Conservation (phyloP, 768 basidiomycete genomes). For the Trametopsis cervina region DNA sequence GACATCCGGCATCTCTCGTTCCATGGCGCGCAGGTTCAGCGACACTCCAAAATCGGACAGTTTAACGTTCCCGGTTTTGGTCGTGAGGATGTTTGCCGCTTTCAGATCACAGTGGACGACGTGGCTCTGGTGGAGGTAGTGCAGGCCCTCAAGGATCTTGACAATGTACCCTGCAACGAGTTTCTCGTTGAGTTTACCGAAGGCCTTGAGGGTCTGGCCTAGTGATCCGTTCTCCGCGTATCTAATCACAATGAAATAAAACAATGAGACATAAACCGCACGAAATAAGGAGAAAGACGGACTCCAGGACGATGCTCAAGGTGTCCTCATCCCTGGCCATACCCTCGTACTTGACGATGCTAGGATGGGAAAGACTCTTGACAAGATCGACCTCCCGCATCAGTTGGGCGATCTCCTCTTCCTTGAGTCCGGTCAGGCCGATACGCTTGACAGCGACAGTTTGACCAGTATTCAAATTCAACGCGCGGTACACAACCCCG, state of each 20-base stretch:
- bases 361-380: slow-evolving; percentile 85
- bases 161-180: slow-evolving; percentile 91
- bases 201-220: slow-evolving; percentile 87
- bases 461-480: slow-evolving; percentile 90
- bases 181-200: slow-evolving; percentile 88
- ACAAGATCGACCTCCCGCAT: slow-evolving; percentile 94
- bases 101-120: slow-evolving; percentile 98
- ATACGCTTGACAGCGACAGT: slow-evolving; percentile 99
- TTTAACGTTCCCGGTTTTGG: slow-evolving; percentile 96
- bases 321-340: slow-evolving; percentile 87
- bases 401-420: slow-evolving; percentile 83
- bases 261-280: slow-evolving; percentile 14
- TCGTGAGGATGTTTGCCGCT: slow-evolving; percentile 97
- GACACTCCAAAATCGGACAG: slow-evolving; percentile 97
- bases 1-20: slow-evolving; percentile 75
- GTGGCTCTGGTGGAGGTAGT: slow-evolving; percentile 84
- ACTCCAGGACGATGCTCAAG: slow-evolving; percentile 93
- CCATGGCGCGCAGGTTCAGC: slow-evolving; percentile 88
- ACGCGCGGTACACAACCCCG: slow-evolving; percentile 89
- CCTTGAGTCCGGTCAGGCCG: slow-evolving; percentile 80
- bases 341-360: slow-evolving; percentile 97
- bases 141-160: slow-evolving; percentile 92
- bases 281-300: slow-evolving; percentile 28
- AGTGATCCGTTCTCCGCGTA: slow-evolving; percentile 96
- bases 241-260: slow-evolving; percentile 33